A percentile compares a stretch with the other conserved stretches of the same genome.
phyloP scores from a whole-genome alignment of 306 rosid species.

The Cucurbita pepo region DNA sequence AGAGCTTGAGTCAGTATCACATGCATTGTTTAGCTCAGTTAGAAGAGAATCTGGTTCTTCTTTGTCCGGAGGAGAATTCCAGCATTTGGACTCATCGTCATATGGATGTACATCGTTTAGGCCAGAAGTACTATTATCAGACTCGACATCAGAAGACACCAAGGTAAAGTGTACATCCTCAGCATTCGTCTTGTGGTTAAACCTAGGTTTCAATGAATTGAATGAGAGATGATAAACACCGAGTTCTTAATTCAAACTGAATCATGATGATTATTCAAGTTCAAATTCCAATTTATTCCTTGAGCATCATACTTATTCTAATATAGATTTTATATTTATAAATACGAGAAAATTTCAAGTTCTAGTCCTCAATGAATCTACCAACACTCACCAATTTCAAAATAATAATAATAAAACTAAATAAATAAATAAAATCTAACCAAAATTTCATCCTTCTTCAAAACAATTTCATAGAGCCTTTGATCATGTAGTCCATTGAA shows the following conservation, averaged over 20 bases:
- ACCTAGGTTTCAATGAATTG: conserved; percentile 30
- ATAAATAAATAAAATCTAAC: background rate
- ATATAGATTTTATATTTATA: background rate
- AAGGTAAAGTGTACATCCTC: conserved; percentile 81
- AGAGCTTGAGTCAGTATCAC: conserved; percentile 16
- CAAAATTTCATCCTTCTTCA: background rate
- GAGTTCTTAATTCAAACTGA: background rate
- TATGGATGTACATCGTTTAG: background rate
- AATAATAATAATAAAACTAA: no score
- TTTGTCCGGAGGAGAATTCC: conserved; percentile 14
- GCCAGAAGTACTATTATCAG: conserved; percentile 13
- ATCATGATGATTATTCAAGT: background rate
- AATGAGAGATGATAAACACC: conserved; percentile 5
- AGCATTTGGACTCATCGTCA: conserved; percentile 9
- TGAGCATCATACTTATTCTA: background rate
- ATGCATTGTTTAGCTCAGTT: background rate
- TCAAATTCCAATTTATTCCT: background rate
- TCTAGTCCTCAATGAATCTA: background rate
- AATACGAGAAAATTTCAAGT: background rate
- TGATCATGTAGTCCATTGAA: background rate
- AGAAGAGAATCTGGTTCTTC: conserved; percentile 6
- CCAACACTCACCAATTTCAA: background rate
- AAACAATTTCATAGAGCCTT: background rate
- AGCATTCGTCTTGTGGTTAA: conserved; percentile 80
- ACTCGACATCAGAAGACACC: conserved; percentile 27